phyloP scores from a whole-genome alignment of 176 grass and related monocot species.

The Chloris gayana region DNA sequence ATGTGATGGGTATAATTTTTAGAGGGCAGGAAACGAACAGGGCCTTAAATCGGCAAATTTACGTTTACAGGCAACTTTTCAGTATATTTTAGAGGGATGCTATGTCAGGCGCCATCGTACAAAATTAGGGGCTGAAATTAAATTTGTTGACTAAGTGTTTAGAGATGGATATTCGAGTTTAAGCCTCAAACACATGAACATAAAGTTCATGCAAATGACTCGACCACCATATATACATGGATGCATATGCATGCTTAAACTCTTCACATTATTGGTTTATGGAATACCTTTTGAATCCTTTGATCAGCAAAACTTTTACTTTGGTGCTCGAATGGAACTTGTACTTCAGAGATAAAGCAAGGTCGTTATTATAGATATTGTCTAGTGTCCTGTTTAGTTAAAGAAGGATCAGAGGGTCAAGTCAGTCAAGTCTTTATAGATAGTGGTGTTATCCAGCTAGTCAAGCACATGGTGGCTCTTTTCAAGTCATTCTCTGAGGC shows the following conservation, averaged over 20 bases:
- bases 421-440: slow-evolving; percentile 15
- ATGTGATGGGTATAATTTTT: too few relatives aligned
- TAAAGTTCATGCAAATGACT: neutral
- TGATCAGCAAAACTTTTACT: neutral
- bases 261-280: neutral
- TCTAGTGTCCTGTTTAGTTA: neutral
- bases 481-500: neutral
- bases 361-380: neutral
- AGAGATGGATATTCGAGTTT: neutral
- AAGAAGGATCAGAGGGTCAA: neutral
- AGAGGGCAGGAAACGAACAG: too few relatives aligned
- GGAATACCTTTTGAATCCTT: neutral
- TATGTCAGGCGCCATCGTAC: too few relatives aligned
- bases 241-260: neutral
- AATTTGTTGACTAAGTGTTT: neutral
- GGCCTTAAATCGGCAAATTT: neutral
- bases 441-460: neutral
- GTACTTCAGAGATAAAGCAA: neutral
- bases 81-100: neutral
- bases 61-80: neutral
- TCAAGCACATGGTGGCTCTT: neutral
- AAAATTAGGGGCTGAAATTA: too few relatives aligned
- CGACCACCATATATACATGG: too few relatives aligned
- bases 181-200: too few relatives aligned
- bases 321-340: neutral